phyloP scores from a whole-genome alignment of 1,284 basidiomycete species.

The Amylostereum areolatum region DNA sequence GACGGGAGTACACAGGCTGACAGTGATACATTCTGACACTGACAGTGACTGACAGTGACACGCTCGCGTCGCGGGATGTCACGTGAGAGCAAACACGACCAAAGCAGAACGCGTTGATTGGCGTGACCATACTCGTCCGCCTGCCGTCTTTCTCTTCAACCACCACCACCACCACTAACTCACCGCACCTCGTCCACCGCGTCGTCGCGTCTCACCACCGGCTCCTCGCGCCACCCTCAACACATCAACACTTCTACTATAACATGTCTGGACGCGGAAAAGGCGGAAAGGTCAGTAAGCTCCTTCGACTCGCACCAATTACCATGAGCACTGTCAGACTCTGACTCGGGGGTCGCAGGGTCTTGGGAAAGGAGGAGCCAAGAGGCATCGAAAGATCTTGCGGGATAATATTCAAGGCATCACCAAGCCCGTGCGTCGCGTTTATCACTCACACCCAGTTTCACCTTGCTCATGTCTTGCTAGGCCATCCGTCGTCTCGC shows the following conservation, averaged over 20 bases:
- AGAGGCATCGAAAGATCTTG: constrained; percentile 68
- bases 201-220: constrained; percentile 11
- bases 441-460: constrained; percentile 16
- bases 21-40: too few species aligned
- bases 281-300: constrained; percentile 31
- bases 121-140: neutral
- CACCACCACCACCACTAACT: neutral
- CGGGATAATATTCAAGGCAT: constrained; percentile 76
- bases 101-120: neutral
- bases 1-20: too few species aligned
- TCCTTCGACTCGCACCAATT: constrained; percentile 1
- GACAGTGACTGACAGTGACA: too few species aligned
- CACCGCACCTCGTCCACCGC: neutral
- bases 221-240: constrained; percentile 1
- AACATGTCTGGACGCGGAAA: constrained; percentile 41
- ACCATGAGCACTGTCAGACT: constrained; percentile 12
- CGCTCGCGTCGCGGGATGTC: neutral
- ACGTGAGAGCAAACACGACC: neutral
- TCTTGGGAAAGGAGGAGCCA: constrained; percentile 67
- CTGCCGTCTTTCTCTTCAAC: neutral
- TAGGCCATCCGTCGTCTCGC: constrained; percentile 80
- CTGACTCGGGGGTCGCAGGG: constrained; percentile 29
- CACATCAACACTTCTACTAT: neutral
- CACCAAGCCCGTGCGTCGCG: constrained; percentile 38
- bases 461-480: constrained; percentile 7